Base-by-base conservation (phyloP, 2,329 filamentous ascomycete genomes). In the Epichloe coenophiala region DNA sequence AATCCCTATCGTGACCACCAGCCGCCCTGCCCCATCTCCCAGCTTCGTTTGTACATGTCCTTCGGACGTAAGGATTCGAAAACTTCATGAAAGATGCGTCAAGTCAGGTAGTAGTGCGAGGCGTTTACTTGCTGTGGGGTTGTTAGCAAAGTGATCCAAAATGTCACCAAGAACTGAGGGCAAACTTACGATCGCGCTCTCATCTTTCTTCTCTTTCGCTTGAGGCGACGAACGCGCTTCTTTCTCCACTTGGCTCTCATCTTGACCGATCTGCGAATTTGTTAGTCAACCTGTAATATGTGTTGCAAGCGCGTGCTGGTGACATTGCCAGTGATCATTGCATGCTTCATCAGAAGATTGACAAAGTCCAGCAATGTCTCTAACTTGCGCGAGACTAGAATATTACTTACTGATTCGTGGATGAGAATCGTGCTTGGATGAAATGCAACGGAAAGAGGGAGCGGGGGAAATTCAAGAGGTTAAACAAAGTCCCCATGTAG, bases 151-250 rank as follows among this genome's bases (percentile, higher is more conserved):
- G 27, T n/a, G 37, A 13, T 39, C 13, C 35, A 33, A 11, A 19
- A 27, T 9, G 35, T 38, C 7, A 33, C 2, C 19, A 15, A 15
- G 9, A 17, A 36, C 7, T 33, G 17, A 4, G 19, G 17, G 15
- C n/a, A 19, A 37, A 77, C 89, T 81, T 81, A 97, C 93, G 84
- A 90, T 78, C 93, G 79, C 68, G 91, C 93, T 73, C 93, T 84
- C 78, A 93, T 95, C 91, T 98, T 98, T 89, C 93, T 94, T 80
- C 93, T 89, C 90, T 98, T 98, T 72, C 90, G 86, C 86, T 97
- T 97, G 75, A 98, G 88, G 76, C 93, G 85, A 69, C 93, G 83
- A 77, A 95, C 90, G 74, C 93, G 83, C 91, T 98, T 98, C 87
- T 98, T 98, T 82, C 91, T 93, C 93, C 93, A 97, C 82, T 97